Evolutionary conservation across 2,329 filamentous ascomycete species (phyloP).

Genomic region (Leptosphaerulina australis): DNA sequence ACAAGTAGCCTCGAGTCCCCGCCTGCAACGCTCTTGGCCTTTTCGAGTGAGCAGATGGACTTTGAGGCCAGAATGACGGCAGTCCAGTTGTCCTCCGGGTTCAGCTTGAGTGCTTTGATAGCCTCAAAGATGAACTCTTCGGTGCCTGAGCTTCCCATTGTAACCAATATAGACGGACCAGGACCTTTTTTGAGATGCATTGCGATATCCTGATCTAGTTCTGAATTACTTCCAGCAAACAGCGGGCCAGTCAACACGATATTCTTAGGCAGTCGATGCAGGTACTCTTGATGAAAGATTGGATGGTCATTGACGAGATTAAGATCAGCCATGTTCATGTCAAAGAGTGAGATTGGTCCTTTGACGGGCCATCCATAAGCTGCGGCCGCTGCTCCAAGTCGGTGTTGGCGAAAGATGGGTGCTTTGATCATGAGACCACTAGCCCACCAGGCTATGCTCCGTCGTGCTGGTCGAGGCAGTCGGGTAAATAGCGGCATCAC

Average conservation of each 20-base stretch:
- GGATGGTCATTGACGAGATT: constrained; percentile 45
- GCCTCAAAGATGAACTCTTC: constrained; percentile 42
- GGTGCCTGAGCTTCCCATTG: constrained; percentile 43
- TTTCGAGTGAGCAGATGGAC: constrained; percentile 39
- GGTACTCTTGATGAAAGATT: constrained; percentile 40
- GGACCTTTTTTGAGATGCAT: constrained; percentile 32
- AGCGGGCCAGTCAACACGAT: constrained; percentile 41
- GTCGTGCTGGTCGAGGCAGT: constrained; percentile 37
- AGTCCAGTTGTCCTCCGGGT: constrained; percentile 37
- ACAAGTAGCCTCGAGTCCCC: constrained; percentile 37
- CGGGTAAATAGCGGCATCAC: constrained; percentile 42
- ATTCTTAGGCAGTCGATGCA: constrained; percentile 37
- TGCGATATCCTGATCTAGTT: constrained; percentile 37
- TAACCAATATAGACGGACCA: constrained; percentile 36
- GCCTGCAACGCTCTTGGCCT: constrained; percentile 30
- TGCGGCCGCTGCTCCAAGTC: constrained; percentile 39
- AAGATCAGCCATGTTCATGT: constrained; percentile 46
- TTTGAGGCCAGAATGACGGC: constrained; percentile 40
- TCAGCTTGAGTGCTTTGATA: constrained; percentile 36
- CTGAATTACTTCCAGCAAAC: constrained; percentile 29
- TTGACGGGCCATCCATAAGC: constrained; percentile 36
- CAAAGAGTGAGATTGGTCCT: constrained; percentile 42
- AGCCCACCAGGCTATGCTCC: constrained; percentile 34
- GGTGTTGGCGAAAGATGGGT: constrained; percentile 42
- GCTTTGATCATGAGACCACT: constrained; percentile 40